Evolutionary conservation across 1,284 basidiomycete species (phyloP), one percentile per base, ranked within the genome.

Genomic region (Cystobasidium sp.): DNA sequence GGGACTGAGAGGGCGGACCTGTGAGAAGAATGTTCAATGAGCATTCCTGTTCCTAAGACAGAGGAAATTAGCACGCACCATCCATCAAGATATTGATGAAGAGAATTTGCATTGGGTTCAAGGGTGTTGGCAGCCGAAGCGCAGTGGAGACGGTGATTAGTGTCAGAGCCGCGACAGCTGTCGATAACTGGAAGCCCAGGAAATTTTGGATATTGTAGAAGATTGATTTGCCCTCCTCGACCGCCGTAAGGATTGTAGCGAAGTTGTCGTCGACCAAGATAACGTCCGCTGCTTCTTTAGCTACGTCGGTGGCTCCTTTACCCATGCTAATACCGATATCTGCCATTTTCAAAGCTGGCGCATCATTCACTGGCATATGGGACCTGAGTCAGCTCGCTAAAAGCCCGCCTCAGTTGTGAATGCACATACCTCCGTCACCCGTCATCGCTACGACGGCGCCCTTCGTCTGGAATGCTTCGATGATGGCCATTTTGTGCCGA

Each of bases 21-120:
- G 53, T 20, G 44, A 68, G 6, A 71, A 51, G 68, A 24, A 59
- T 16, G 18, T 58, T 64, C 62, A 67, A 49, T n/a, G 14, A 74
- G n/a, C 43, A 74, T 39, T 41, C 10, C 55, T 46, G 20, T 20
- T 8, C 18, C 1, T 51, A 18, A 41, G 31, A 52, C 56, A n/a
- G 39, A 20, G 3, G 7, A 4, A 37, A 2, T 75, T 44, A 68
- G 31, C 31, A 78, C 89, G 63, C 75, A 89, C 94, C 96, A 80
- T 98, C 95, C 95, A 97, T 97, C 66, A 98, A 87, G 81, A 98
- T 97, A 83, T 98, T 98, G 82, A 98, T 97, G 82, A 97, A 98
- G 31, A 99, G 85, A 79, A 99, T 98, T 83, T 98, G 95, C 94
- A 98, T 98, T 3, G 96, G 90, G 81, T 99, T 99, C 77, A 99